Base-by-base conservation (phyloP, 2,329 filamentous ascomycete genomes). In the Fusarium sp. region DNA sequence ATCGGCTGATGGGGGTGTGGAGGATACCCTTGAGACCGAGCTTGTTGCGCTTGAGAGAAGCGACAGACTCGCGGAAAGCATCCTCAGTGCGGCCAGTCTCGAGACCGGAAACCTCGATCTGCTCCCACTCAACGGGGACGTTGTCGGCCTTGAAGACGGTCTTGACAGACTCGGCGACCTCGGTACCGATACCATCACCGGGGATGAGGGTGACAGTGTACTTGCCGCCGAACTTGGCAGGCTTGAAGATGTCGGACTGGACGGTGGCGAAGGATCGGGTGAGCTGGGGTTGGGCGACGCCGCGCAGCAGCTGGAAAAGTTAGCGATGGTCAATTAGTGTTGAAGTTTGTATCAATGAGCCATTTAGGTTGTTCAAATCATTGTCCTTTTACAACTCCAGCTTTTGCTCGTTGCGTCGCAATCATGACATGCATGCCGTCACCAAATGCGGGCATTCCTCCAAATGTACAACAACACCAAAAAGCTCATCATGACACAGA, bases 71-170 rank as follows among this genome's bases (percentile, higher is more conserved):
- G 80, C 93, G 91, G 89, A 99, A 98, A 74, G 97, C 91, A 76
- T 94, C 94, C 85, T 98, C 96, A 65, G 94, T 94, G 82, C 94
- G 91, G 84, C 94, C 94, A 59, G 82, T 88, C 78, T 92, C 93
- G 73, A 98, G 88, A 82, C 96, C 96, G 29, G 93, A 94, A 48
- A 97, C 95, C 81, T 98, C 94, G 77, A 99, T 89, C 87, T 98
- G 94, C 84, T 99, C 96, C 95, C 96, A 98, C 84, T 98, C 94
- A 78, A 99, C 91, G 79, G 96, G 96, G 57, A 98, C 95, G 81
- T 97, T 98, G 87, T 98, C 95, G 81, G 95, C 94, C 90, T 98
- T 98, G 91, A 98, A 98, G 83, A 99, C 92, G 75, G 95, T 97
- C 91, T 98, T 97, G 82, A 99, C 95, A 71, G 94, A 96, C 85